Base-by-base conservation (phyloP, 164 flowering plant genomes). In the Cinnamomum micranthum region DNA sequence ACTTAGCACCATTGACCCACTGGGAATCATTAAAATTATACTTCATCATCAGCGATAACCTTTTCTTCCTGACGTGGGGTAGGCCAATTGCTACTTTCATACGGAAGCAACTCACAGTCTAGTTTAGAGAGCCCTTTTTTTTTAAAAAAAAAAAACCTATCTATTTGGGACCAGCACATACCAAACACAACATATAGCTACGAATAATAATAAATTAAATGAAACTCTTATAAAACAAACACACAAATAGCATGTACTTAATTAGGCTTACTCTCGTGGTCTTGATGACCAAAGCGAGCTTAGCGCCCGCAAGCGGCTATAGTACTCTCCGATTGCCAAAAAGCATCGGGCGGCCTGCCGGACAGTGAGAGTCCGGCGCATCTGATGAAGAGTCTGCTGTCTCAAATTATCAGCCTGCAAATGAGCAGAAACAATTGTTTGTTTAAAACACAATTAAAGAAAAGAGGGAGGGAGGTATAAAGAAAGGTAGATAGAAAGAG, bases 281-380 rank as follows among this genome's bases (percentile, higher is more conserved):
- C 98, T 92, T 71, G 97, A 89, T 0, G 89, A 87, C 99, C 99
- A 96, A 0, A 94, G 86, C 65, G 98, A 92, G 73, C 99, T 94
- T 9, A 96, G 88, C 0, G 99, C 97, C 75, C 98, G 83, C 68
- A 96, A 69, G 22, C 99, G 84, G 51, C 85, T 91, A 68, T 94
- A 88, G 78, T 96, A 96, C 74, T 96, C 99, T 31, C 94, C 94
- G 50, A 96, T 90, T 24, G 87, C 95, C 80, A 94, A 51, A 81
- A 96, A 91, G 74, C 98, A 90, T 31, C 92, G 84, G 0, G 93
- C 97, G 0, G 97, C 98, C 74, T 96, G 99, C 35, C 97, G 86
- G 5, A 90, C 86, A 0, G 99, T 96, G 79, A 96, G 66, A 73
- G 88, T 90, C 50, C 91, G 86, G 1, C 86, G 84, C 76, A 96